Conservation (phyloP, 2,329 filamentous ascomycete genomes). For the Massarina eburnea region DNA sequence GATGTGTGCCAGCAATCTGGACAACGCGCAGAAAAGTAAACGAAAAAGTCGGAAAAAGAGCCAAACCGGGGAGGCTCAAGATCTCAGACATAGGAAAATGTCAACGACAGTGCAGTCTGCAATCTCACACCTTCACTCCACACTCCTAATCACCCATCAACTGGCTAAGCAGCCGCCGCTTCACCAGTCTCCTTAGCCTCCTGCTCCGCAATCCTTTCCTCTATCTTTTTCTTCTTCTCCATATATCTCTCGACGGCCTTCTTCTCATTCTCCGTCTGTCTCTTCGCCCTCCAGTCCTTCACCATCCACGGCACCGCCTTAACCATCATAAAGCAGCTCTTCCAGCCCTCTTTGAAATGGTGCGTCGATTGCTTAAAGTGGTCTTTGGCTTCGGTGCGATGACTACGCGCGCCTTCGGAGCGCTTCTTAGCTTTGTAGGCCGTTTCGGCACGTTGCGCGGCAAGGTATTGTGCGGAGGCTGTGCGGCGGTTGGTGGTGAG, state of each 20-base stretch:
- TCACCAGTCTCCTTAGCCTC: slow-evolving; percentile 3
- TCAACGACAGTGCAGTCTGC: no score
- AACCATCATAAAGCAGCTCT: slow-evolving; percentile 13
- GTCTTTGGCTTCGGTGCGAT: slow-evolving; percentile 11
- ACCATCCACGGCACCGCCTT: slow-evolving; percentile 18
- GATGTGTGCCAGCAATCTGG: no score
- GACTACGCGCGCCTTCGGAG: slow-evolving; percentile 10
- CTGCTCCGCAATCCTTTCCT: slow-evolving; percentile 10
- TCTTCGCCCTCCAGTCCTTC: slow-evolving; percentile 14
- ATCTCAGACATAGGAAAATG: no score
- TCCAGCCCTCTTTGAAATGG: slow-evolving; percentile 14
- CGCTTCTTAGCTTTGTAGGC: slow-evolving; percentile 19
- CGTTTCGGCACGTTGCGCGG: slow-evolving; percentile 16
- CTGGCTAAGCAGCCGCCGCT: neutral
- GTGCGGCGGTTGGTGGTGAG: slow-evolving; percentile 16
- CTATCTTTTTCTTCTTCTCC: slow-evolving; percentile 16
- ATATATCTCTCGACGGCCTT: slow-evolving; percentile 8
- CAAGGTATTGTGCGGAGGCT: slow-evolving; percentile 12
- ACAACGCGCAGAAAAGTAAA: no score
- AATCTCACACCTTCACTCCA: no score
- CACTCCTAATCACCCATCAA: neutral
- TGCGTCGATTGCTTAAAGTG: slow-evolving; percentile 9
- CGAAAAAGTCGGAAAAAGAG: no score
- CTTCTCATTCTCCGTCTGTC: slow-evolving; percentile 17
- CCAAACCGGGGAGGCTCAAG: no score